Evolutionary conservation across 2,329 filamentous ascomycete genomes (phyloP), one percentile per base, ranked within the genome.

Genomic region (Orbilia quercus): DNA sequence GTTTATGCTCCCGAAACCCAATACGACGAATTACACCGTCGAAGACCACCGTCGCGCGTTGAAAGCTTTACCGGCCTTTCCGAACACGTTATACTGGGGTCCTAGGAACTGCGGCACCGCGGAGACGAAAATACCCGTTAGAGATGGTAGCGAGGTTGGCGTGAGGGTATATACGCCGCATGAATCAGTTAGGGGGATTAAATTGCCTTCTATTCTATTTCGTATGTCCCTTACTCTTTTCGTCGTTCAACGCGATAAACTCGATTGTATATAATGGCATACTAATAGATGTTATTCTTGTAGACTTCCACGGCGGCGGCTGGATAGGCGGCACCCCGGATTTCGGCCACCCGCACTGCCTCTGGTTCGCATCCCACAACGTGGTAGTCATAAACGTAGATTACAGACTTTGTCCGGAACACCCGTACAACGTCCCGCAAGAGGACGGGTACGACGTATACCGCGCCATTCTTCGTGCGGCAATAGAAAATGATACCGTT

Each of bases 261-360:
- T 23, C 2, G n/a, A 7, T 45, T 28, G n/a, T 7, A 25, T 2
- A 51, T 16, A 62, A 2, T 22, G 50, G 11, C 12, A 51, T 42
- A 42, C 12, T 18, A 2, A 36, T 48, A 11, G 6, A 42, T 44
- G 12, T 20, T 25, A 16, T 5, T 36, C 34, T 40, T 31, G 9
- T 7, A 74, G 60, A 50, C 48, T 50, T 74, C 54, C 69, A 74
- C 31, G 69, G 69, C 25, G 69, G 69, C 62, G 69, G 69, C 12
- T 74, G 69, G 69, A 9, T 67, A 1, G 55, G 38, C 12, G 69
- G 69, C 25, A 63, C 20, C 1, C 1, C 45, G 3, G 69, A 74
- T 0, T 74, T 74, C n/a, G 69, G 69, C 6, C 60, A 66, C 36
- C 54, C 60, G 3, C 60, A 74, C 25, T 74, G 60, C 16, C 54